Base-by-base conservation (phyloP, 306 rosid species). In the Castanospermum australe region DNA sequence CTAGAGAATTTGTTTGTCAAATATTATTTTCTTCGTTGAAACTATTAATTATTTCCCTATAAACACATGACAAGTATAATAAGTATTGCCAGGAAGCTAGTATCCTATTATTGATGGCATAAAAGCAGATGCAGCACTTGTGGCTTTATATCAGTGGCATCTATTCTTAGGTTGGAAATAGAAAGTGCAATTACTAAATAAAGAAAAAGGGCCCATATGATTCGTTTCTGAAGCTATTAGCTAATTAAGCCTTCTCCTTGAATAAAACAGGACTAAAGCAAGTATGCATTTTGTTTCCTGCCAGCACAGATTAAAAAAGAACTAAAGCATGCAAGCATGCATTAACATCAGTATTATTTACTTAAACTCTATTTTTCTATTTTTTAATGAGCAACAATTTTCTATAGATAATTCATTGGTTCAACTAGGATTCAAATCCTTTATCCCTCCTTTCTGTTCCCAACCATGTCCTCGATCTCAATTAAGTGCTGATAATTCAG, bases 91-190 rank as follows among this genome's bases (percentile, higher is more conserved):
- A 14, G 20, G 20, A 47, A 14, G 52, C 52, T 47, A 14, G 52
- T 20, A 47, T 47, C 52, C 52, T n/a, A 9, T n/a, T 11, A 33
- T 45, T 61, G 60, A 18, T 45, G 24, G 38, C 54, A 45, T 21
- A 41, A 52, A 50, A 39, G 50, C 20, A 35, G 54, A 77, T 65
- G 57, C 48, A 54, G 9, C 45, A 41, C 72, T 66, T 45, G 61
- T 75, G 55, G 59, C 48, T 14, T 47, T 54, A 11, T 11, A 45
- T 18, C 20, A 12, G 22, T 52, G 62, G 89, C 73, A 82, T 75
- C 55, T 82, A 74, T 82, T 70, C 80, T 30, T 55, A 14, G 44
- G 15, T 74, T n/a, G 36, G 10, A 20, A 77, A 51, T 33, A 65
- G 8, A 75, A 61, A 79, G 61, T 79, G 36, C 61, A 73, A 38